phyloP scores from a whole-genome alignment of 805 yeast species.

The Dipodascus albidus region DNA sequence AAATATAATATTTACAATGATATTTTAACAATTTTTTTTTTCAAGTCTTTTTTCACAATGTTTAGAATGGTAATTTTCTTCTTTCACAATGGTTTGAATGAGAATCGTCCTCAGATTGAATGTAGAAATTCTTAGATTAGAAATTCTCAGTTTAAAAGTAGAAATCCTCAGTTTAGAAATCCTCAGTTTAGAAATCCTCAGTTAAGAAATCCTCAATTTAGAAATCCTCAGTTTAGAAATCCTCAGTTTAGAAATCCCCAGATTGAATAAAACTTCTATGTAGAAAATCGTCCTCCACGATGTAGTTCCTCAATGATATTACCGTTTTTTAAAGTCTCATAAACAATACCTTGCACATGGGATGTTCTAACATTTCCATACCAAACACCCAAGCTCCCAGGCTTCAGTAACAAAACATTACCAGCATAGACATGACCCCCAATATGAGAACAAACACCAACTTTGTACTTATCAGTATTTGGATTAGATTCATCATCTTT shows the following conservation, averaged over 20 bases:
- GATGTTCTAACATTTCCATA: slow-evolving; percentile 64
- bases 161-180: too few relatives aligned
- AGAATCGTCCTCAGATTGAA: too few relatives aligned
- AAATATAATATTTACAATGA: too few relatives aligned
- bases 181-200: background rate
- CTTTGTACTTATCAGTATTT: slow-evolving; percentile 12
- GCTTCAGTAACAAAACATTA: slow-evolving; percentile 48
- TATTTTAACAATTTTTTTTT: too few relatives aligned
- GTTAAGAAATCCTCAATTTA: too few relatives aligned
- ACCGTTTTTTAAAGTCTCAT: slow-evolving; percentile 39
- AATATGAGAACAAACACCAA: slow-evolving; percentile 60
- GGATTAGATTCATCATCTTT: slow-evolving; percentile 14
- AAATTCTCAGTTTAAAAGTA: background rate
- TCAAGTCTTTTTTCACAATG: too few relatives aligned
- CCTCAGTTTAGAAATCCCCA: background rate
- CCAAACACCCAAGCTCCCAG: slow-evolving; percentile 45
- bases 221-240: too few relatives aligned
- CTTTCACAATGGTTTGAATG: too few relatives aligned
- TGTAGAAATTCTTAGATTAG: too few relatives aligned
- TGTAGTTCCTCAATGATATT: slow-evolving; percentile 43
- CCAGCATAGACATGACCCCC: slow-evolving; percentile 90
- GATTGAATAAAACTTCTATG: too few relatives aligned
- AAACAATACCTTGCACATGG: slow-evolving; percentile 54
- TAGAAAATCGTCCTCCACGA: slow-evolving; percentile 3
- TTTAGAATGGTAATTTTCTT: too few relatives aligned